These are phyloP conservation scores for Amanita pallidorosea DNA, from an alignment of 768 basidiomycete species.

Conservation along the genomic window DNA sequence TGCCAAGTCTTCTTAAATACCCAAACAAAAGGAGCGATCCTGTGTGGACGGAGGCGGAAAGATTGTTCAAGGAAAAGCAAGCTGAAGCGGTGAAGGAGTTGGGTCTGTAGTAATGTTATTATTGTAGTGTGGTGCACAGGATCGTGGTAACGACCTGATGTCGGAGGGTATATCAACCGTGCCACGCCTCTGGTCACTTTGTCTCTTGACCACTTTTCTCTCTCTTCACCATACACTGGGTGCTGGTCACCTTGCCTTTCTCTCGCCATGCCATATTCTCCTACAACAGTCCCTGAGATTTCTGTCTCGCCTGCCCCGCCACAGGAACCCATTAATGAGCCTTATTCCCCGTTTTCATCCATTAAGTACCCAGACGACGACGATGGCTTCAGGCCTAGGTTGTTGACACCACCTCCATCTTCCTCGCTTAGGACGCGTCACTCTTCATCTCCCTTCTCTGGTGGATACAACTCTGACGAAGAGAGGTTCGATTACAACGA, in stretches of 20 bases:
- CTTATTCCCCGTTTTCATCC: constrained; percentile 52
- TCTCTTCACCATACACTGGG: constrained; percentile 20
- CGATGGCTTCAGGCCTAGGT: constrained; percentile 45
- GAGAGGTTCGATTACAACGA: constrained; percentile 10
- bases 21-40: constrained; percentile 53
- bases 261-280: constrained; percentile 28
- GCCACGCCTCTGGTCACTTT: constrained; percentile 12
- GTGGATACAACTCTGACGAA: constrained; percentile 14
- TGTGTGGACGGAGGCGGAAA: constrained; percentile 86
- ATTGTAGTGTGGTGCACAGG: neutral
- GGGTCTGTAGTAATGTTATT: constrained; percentile 14
- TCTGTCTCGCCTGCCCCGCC: constrained; percentile 59
- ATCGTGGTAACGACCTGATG: constrained; percentile 1
- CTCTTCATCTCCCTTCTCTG: constrained; percentile 40
- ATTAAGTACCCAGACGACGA: constrained; percentile 23
- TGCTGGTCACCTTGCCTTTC: constrained; percentile 43
- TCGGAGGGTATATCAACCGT: neutral
- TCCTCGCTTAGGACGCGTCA: constrained; percentile 27
- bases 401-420: constrained; percentile 46
- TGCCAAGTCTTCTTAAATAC: constrained; percentile 79
- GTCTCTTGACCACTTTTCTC: constrained; percentile 20
- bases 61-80: constrained; percentile 57
- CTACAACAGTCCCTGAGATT: constrained; percentile 48
- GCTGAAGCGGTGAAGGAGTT: constrained; percentile 30
- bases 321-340: constrained; percentile 37